Conservation (phyloP, 345 rosid genomes). For the Brassica juncea region DNA sequence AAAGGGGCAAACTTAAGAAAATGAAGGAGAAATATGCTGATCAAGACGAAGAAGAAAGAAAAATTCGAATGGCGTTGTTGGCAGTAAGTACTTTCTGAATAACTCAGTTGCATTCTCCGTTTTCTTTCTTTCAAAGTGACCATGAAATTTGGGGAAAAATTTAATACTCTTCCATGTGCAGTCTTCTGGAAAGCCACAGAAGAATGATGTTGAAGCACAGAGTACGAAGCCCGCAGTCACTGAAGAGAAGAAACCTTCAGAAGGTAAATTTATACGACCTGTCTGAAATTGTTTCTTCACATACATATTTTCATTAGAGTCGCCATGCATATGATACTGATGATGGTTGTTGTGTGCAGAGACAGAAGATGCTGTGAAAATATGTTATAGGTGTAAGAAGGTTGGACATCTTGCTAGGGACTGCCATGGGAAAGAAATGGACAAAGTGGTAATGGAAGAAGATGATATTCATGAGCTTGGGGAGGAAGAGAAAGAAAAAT, state of each 20-base stretch:
- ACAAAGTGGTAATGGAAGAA: slow-evolving; percentile 86
- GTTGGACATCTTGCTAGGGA: slow-evolving; percentile 86
- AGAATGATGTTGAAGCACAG: slow-evolving; percentile 52
- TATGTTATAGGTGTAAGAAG: slow-evolving; percentile 90
- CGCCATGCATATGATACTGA: neutral
- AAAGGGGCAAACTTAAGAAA: slow-evolving; percentile 86
- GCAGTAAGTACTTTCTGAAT: slow-evolving; percentile 62
- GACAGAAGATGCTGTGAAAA: slow-evolving; percentile 65
- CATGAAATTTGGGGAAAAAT: neutral
- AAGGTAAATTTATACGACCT: slow-evolving; percentile 32
- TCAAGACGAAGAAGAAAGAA: slow-evolving; percentile 96
- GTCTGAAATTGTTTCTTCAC: neutral
- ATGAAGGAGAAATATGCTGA: slow-evolving; percentile 96
- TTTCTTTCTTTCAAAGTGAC: neutral
- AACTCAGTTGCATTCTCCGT: neutral
- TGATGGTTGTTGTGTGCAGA: slow-evolving; percentile 44
- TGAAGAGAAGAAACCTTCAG: slow-evolving; percentile 48
- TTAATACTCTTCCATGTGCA: slow-evolving; percentile 40
- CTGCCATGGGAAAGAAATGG: slow-evolving; percentile 75
- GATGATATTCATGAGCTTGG: slow-evolving; percentile 88
- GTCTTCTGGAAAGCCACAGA: slow-evolving; percentile 82
- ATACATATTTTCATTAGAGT: neutral
- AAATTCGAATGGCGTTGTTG: slow-evolving; percentile 79
- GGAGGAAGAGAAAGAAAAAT: slow-evolving; percentile 84
- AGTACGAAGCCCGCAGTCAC: slow-evolving; percentile 38